These are phyloP conservation scores for Neoscytalidium dimidiatum DNA, from an alignment of 2,329 filamentous ascomycete species.

Conservation along the genomic window DNA sequence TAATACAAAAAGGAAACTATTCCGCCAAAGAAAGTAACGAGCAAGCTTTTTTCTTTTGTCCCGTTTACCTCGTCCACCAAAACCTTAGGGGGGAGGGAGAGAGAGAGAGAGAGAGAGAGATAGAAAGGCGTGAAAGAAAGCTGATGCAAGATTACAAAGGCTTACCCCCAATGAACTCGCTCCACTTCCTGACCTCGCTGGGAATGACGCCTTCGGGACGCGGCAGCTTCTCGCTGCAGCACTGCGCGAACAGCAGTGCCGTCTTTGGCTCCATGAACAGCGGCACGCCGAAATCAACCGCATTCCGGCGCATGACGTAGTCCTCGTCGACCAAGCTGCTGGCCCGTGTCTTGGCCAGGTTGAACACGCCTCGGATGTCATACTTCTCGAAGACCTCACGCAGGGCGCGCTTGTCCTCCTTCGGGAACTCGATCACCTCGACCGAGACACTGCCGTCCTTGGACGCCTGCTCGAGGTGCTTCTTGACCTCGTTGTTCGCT, in stretches of 20 bases:
- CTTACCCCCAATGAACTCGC: slow-evolving; percentile 76
- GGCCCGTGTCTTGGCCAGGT: slow-evolving; percentile 80
- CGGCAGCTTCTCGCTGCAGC: slow-evolving; percentile 95
- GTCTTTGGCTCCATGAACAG: slow-evolving; percentile 99
- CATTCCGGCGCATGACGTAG: slow-evolving; percentile 98
- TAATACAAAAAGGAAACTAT: slow-evolving; percentile 2
- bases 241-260: slow-evolving; percentile 91
- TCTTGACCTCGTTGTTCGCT: slow-evolving; percentile 78
- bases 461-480: slow-evolving; percentile 72
- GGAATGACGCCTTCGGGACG: slow-evolving; percentile 86
- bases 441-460: slow-evolving; percentile 68
- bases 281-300: slow-evolving; percentile 96
- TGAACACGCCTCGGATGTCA: slow-evolving; percentile 94
- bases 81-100: no score
- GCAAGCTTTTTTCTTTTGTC: neutral
- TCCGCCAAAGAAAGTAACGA: neutral
- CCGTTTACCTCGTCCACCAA: neutral
- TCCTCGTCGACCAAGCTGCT: slow-evolving; percentile 88
- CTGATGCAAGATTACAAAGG: neutral
- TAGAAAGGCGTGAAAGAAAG: neutral
- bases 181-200: slow-evolving; percentile 89
- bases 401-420: slow-evolving; percentile 90
- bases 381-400: slow-evolving; percentile 96
- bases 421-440: slow-evolving; percentile 95
- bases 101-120: neutral